Evolutionary conservation across 2,329 filamentous ascomycete species (phyloP).

Genomic region (Colletotrichum sp.): DNA sequence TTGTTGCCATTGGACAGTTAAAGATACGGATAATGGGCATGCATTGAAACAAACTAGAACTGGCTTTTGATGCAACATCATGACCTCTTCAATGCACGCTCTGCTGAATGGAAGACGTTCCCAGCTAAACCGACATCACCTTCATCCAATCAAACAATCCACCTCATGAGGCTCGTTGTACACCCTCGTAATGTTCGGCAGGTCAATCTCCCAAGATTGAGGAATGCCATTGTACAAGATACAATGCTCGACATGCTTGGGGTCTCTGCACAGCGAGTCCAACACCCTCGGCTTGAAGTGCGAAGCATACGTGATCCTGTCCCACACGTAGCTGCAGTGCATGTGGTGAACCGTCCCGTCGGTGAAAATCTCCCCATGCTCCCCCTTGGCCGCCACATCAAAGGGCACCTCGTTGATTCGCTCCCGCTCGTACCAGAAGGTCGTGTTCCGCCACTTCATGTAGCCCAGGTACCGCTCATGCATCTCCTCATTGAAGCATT

Average conservation of each 20-base stretch:
- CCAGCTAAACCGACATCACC: background rate
- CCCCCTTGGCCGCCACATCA: constrained; percentile 1
- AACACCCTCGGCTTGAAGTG: constrained; percentile 5
- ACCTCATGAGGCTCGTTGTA: constrained; percentile 11
- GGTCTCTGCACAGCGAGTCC: constrained; percentile 9
- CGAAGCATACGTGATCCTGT: constrained; percentile 10
- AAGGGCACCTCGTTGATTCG: constrained; percentile 7
- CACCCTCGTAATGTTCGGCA: constrained; percentile 10
- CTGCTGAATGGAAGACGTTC: background rate
- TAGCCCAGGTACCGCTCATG: constrained; percentile 4
- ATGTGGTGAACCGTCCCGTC: constrained; percentile 11
- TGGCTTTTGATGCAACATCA: background rate
- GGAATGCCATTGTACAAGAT: constrained; percentile 11
- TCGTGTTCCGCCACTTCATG: constrained; percentile 12
- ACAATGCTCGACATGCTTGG: constrained; percentile 10
- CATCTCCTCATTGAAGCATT: constrained; percentile 16
- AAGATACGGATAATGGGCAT: background rate
- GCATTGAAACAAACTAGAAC: background rate
- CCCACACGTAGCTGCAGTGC: constrained; percentile 17
- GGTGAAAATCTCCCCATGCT: constrained; percentile 10
- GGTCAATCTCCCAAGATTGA: constrained; percentile 12
- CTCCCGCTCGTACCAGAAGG: constrained; percentile 9
- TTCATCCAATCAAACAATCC: constrained; percentile 2
- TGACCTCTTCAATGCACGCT: background rate
- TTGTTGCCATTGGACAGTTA: fast-evolving